Percentiles rank a stretch among this genome's conserved stretches.
Evolutionary conservation across 2,329 filamentous ascomycete species (phyloP).

Genomic region (Berkeleyomyces rouxiae): DNA sequence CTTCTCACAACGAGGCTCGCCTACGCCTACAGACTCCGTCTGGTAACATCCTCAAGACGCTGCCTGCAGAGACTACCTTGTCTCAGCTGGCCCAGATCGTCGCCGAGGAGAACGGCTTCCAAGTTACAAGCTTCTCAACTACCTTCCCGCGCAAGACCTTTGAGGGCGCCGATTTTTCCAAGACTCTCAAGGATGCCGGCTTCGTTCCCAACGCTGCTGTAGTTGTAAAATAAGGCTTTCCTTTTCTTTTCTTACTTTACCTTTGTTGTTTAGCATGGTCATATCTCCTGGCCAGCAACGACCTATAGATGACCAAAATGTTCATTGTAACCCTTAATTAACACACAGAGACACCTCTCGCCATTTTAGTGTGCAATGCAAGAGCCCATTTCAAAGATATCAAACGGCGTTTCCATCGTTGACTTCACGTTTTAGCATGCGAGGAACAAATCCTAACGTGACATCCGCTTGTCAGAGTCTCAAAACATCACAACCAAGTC

Average conservation of each 20-base stretch:
- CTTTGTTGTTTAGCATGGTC: not conserved
- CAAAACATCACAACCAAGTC: too few relatives aligned
- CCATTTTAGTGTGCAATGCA: too few relatives aligned
- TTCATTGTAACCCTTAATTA: too few relatives aligned
- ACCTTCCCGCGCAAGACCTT: constrained; percentile 81
- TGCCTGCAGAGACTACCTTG: constrained; percentile 76
- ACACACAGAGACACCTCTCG: too few relatives aligned
- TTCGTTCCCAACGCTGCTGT: constrained; percentile 81
- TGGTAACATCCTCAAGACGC: constrained; percentile 72
- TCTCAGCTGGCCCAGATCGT: constrained; percentile 79
- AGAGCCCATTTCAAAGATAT: too few relatives aligned
- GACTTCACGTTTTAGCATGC: too few relatives aligned
- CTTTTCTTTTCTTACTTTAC: not conserved
- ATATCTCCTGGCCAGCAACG: too few relatives aligned
- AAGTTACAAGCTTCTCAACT: constrained; percentile 62
- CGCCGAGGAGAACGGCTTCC: constrained; percentile 49
- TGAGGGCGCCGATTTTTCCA: constrained; percentile 57
- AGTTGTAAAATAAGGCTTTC: constrained; percentile 40
- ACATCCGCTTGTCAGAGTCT: too few relatives aligned
- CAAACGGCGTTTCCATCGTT: too few relatives aligned
- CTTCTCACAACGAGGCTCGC: constrained; percentile 64
- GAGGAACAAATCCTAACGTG: too few relatives aligned
- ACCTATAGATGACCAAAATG: too few relatives aligned
- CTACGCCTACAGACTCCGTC: constrained; percentile 59
- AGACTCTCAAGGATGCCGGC: constrained; percentile 84